Evolutionary conservation across 202 grass and related monocot genomes (phyloP), one percentile per base, ranked within the genome.

Genomic region (Schoenoplectus tabernaemontani): DNA sequence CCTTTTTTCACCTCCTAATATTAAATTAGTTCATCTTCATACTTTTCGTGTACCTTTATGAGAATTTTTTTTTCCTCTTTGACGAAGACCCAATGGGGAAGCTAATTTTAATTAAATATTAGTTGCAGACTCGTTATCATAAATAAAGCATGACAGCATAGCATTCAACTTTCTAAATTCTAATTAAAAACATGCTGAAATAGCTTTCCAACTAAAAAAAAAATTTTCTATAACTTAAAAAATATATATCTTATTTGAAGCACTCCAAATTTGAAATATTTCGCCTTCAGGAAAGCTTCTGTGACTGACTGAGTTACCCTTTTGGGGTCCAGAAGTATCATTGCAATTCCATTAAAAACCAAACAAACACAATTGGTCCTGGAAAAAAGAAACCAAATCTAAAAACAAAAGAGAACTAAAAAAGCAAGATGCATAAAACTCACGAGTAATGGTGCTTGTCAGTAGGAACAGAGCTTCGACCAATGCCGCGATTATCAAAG

Each of bases 401-500:
- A 74, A 72, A 74, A 28, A 34, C 5, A 15, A 50, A 50, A 50
- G 30, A 15, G 53, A 38, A 0, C 3, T 34, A 34, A 20, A 19
- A 51, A 51, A n/a, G 23, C 0, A 36, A 58, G 5, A 64, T 3
- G 19, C 2, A 48, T n/a, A 16, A 56, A 51, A 74, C 82, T 91
- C 84, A 97, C 93, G 91, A 91, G 91, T 93, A 97, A 57, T 84
- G 68, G 16, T 87, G 88, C 84, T 97, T 93, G 57, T 88, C 80
- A 22, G 79, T 72, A 0, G 83, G 91, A 22, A 97, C 58, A 69
- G 91, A 80, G 85, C 94, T 93, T 1, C 89, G 79, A 34, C 93
- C 91, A 77, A 89, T 86, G 62, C 93, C 93, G 5, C 93, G 91
- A 78, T 97, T 97, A 59, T 97, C 93, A 70, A 97, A 97, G 82